Conservation (phyloP, 805 yeast genomes). For the Metschnikowia hibisci region DNA sequence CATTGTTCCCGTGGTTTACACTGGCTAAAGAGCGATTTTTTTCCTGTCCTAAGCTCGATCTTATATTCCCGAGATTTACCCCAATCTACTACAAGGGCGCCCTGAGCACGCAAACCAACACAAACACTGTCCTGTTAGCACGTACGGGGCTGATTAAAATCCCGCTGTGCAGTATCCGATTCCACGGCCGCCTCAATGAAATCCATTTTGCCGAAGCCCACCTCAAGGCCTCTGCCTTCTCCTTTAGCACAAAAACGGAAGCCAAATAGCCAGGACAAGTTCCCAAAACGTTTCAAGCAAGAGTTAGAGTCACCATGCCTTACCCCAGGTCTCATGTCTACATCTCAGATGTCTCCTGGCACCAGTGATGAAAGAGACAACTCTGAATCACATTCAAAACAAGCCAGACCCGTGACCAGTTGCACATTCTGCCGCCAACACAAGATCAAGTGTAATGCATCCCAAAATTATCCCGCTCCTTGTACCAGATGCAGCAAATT, state of each 20-base stretch:
- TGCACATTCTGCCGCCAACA: constrained; percentile 95
- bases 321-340: constrained; percentile 6
- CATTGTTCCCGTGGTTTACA: background rate
- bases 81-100: background rate
- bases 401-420: constrained; percentile 76
- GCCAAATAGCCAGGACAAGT: constrained; percentile 9
- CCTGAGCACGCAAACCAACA: background rate
- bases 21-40: background rate
- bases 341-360: constrained; percentile 6
- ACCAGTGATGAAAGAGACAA: background rate
- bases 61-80: background rate
- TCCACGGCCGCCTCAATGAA: constrained; percentile 20
- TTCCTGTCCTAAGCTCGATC: background rate
- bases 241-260: constrained; percentile 17
- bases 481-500: constrained; percentile 80
- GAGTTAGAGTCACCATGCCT: constrained; percentile 6
- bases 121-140: too few species aligned
- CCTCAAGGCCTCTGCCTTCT: constrained; percentile 18
- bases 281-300: constrained; percentile 13
- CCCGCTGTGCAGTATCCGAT: constrained; percentile 34
- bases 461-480: constrained; percentile 74
- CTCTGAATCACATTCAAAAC: constrained; percentile 19
- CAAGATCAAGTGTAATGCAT: constrained; percentile 89
- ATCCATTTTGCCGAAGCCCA: constrained; percentile 41
- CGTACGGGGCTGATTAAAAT: too few species aligned